Evolutionary conservation across 768 basidiomycete species (phyloP).

Genomic region (Gyrodon lividus): DNA sequence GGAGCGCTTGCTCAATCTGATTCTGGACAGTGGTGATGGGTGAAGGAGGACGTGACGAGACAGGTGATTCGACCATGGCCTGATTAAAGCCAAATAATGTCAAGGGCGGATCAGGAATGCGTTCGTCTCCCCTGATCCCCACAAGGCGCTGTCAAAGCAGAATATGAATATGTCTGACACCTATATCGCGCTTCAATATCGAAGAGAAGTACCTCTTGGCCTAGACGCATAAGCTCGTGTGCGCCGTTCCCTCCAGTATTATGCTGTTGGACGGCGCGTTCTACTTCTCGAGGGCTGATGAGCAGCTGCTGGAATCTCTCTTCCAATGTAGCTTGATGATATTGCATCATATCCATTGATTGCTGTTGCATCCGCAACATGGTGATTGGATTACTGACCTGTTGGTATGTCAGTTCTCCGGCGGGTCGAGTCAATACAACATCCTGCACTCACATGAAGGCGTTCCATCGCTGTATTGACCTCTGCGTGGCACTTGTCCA

Average conservation of each 20-base stretch:
- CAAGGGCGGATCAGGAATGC: not conserved
- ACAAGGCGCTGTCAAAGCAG: slow-evolving; percentile 26
- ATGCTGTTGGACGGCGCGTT: slow-evolving; percentile 39
- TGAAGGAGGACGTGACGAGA: slow-evolving; percentile 20
- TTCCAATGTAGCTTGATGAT: slow-evolving; percentile 33
- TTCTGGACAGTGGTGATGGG: slow-evolving; percentile 29
- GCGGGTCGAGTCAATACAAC: not conserved
- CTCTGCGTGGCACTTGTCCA: slow-evolving; percentile 43
- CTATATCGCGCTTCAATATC: not conserved
- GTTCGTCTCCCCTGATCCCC: slow-evolving; percentile 4
- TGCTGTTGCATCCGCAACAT: slow-evolving; percentile 31
- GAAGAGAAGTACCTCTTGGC: slow-evolving; percentile 42
- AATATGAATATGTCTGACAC: not conserved
- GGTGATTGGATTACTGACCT: slow-evolving; percentile 24
- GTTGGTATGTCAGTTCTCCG: not conserved
- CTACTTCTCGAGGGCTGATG: slow-evolving; percentile 37
- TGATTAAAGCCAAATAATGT: slow-evolving; percentile 19
- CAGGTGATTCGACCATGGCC: slow-evolving; percentile 23
- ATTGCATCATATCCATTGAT: slow-evolving; percentile 25
- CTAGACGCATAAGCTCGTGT: slow-evolving; percentile 48
- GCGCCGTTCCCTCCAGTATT: slow-evolving; percentile 41
- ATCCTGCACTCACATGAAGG: slow-evolving; percentile 38
- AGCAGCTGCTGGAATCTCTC: slow-evolving; percentile 42
- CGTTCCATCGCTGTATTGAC: slow-evolving; percentile 41
- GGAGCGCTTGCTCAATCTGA: slow-evolving; percentile 45